Evolutionary conservation across 257 asterid species (phyloP).

Genomic region (Leonotis leonurus): DNA sequence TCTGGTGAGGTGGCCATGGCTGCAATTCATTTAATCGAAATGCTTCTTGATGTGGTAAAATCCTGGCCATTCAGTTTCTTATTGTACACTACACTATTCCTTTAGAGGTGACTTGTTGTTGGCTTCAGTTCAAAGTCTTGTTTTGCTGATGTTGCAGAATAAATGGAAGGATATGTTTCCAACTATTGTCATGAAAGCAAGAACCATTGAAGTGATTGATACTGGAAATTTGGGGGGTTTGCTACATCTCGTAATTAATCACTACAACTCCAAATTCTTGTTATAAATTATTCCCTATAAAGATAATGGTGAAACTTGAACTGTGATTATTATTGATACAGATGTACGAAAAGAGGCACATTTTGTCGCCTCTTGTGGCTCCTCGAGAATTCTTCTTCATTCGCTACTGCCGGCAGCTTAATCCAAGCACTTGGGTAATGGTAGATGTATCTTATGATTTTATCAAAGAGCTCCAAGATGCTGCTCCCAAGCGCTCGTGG

Average conservation of each 20-base stretch:
- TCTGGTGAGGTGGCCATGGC: constrained; percentile 49
- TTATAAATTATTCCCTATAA: neutral
- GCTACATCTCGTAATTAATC: constrained; percentile 35
- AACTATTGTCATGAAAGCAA: constrained; percentile 44
- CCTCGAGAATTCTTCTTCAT: constrained; percentile 59
- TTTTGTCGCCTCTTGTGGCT: constrained; percentile 66
- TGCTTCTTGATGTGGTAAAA: constrained; percentile 50
- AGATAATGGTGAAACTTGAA: neutral
- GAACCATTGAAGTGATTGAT: constrained; percentile 40
- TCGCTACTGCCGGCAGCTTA: constrained; percentile 48
- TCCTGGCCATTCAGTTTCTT: neutral
- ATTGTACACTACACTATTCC: neutral
- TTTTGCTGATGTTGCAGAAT: constrained; percentile 27
- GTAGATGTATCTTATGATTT: constrained; percentile 52
- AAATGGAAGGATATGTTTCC: constrained; percentile 63
- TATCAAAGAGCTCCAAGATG: constrained; percentile 31
- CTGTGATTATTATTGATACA: constrained; percentile 12
- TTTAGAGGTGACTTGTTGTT: neutral
- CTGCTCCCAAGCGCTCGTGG: constrained; percentile 40
- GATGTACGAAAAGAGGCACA: constrained; percentile 63
- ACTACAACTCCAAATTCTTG: neutral
- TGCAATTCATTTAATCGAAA: constrained; percentile 40
- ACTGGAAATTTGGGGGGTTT: constrained; percentile 40
- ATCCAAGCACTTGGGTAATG: constrained; percentile 46
- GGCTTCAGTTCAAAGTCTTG: neutral